Evolutionary conservation across 164 flowering plant species (phyloP).

Genomic region (Warburgia ugandensis): DNA sequence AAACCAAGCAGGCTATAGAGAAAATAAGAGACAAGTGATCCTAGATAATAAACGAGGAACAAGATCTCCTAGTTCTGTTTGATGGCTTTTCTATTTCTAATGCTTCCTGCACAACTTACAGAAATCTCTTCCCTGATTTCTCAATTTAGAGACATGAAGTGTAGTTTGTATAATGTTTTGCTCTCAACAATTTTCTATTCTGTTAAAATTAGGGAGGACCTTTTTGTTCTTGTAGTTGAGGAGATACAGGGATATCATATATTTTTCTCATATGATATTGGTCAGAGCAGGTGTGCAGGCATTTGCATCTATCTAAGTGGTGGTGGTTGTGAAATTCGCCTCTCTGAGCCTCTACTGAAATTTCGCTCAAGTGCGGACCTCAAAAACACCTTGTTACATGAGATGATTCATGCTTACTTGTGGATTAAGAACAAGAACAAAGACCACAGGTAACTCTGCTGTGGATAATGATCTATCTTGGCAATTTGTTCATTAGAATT

Average conservation of each 20-base stretch:
- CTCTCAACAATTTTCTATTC: neutral
- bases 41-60: too few relatives aligned
- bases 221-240: neutral
- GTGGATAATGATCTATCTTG: neutral
- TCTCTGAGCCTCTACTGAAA: conserved; percentile 15
- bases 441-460: conserved; percentile 9
- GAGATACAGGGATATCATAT: neutral
- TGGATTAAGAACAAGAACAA: conserved; percentile 10
- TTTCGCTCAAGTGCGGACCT: conserved; percentile 12
- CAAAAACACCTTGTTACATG: conserved; percentile 15
- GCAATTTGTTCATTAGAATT: neutral
- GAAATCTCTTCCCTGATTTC: neutral
- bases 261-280: neutral
- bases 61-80: too few relatives aligned
- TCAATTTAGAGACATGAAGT: neutral
- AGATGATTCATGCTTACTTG: conserved; percentile 19
- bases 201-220: neutral
- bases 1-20: too few relatives aligned
- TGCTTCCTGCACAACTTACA: neutral
- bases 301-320: conserved; percentile 7
- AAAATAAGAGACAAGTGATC: too few relatives aligned
- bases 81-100: neutral
- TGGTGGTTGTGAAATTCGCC: conserved; percentile 18
- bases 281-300: conserved; percentile 10
- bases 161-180: too few relatives aligned